Percentiles rank a stretch among this genome's conserved stretches.
Conservation (phyloP, 176 grass and related monocot genomes). For the Carex pumila region DNA sequence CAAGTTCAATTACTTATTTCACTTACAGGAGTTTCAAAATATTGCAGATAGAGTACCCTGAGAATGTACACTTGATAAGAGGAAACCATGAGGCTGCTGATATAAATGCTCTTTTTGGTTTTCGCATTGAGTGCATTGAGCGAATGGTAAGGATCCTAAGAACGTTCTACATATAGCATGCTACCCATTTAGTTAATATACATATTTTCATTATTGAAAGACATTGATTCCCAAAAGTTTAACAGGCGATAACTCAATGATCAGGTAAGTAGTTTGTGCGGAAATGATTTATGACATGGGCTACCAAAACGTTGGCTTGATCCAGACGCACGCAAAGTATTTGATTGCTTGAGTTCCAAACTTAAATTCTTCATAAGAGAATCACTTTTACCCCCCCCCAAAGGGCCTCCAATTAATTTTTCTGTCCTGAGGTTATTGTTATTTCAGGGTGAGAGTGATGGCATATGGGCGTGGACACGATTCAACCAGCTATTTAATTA, state of each 20-base stretch:
- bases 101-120: conserved; percentile 98
- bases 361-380: not conserved
- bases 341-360: not conserved
- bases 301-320: not conserved
- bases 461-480: conserved; percentile 95
- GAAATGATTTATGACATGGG: not conserved
- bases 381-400: not conserved
- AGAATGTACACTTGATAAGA: conserved; percentile 84
- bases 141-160: conserved; percentile 63
- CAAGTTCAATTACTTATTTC: conserved; percentile 1
- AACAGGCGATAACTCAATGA: not conserved
- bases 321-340: not conserved
- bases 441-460: conserved; percentile 92
- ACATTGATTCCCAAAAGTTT: not conserved
- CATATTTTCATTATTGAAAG: conserved; percentile 9
- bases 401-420: not conserved
- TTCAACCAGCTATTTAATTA: conserved; percentile 98
- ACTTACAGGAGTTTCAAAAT: conserved; percentile 25
- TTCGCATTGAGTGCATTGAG: conserved; percentile 95
- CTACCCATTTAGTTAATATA: not conserved
- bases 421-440: not conserved
- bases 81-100: conserved; percentile 99
- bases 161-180: not conserved
- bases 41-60: conserved; percentile 94
- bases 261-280: not conserved